Percentiles rank a stretch among this genome's conserved stretches.
Evolutionary conservation across 2,329 filamentous ascomycete genomes (phyloP).

Genomic region (Trichocomaceae sp.): DNA sequence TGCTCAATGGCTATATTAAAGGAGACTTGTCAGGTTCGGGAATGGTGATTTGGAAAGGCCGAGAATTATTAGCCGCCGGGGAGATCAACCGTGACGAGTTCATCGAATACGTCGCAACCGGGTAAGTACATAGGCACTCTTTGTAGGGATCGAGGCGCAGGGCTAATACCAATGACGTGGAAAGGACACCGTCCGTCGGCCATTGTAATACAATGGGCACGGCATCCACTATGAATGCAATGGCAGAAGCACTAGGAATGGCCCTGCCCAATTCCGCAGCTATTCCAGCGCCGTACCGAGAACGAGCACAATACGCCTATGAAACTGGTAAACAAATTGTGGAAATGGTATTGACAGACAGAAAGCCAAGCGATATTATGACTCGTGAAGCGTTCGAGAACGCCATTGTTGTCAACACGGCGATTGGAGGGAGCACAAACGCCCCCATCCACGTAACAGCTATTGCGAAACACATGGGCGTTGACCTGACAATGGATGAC

Average conservation of each 20-base stretch:
- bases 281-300: constrained; percentile 47
- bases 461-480: constrained; percentile 49
- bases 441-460: constrained; percentile 52
- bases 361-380: constrained; percentile 50
- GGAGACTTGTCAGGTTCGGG: constrained; percentile 41
- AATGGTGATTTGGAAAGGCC: constrained; percentile 44
- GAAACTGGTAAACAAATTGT: constrained; percentile 46
- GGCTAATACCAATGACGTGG: constrained; percentile 3
- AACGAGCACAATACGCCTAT: constrained; percentile 45
- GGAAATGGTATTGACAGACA: constrained; percentile 45
- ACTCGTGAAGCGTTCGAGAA: constrained; percentile 52
- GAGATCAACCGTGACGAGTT: constrained; percentile 41
- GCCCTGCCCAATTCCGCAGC: constrained; percentile 46
- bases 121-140: constrained; percentile 28
- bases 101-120: constrained; percentile 41
- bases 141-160: background rate
- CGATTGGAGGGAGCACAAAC: constrained; percentile 53
- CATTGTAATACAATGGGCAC: constrained; percentile 52
- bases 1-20: constrained; percentile 46
- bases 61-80: constrained; percentile 44
- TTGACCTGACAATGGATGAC: constrained; percentile 47
- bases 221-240: constrained; percentile 48
- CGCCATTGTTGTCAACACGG: constrained; percentile 49
- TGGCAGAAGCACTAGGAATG: constrained; percentile 49
- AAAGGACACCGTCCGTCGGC: constrained; percentile 41